phyloP scores from a whole-genome alignment of 306 rosid genomes.

The Sophora flavescens region DNA sequence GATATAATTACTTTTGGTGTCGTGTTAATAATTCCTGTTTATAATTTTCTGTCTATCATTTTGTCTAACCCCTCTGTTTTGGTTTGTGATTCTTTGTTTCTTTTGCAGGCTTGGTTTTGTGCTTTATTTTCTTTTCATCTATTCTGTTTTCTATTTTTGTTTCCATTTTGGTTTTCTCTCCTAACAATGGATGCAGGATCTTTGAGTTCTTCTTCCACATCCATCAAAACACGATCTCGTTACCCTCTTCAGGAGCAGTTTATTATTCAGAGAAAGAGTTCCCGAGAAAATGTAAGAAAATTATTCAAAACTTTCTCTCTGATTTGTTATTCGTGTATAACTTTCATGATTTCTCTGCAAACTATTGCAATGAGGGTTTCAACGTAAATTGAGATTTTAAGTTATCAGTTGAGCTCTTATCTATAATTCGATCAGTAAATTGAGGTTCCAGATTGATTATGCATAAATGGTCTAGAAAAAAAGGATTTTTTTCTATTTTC shows the following conservation, averaged over 20 bases:
- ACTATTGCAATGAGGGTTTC: background rate
- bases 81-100: background rate
- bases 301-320: background rate
- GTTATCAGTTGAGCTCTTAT: background rate
- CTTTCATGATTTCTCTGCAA: background rate
- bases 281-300: conserved; percentile 53
- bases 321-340: background rate
- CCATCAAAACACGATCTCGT: conserved; percentile 38
- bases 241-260: conserved; percentile 56
- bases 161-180: background rate
- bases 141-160: background rate
- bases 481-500: background rate
- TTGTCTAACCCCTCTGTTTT: conserved; percentile 28
- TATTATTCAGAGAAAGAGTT: conserved; percentile 48
- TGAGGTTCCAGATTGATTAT: background rate
- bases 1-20: background rate
- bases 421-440: background rate
- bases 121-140: background rate
- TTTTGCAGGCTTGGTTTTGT: background rate
- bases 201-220: conserved; percentile 48
- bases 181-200: conserved; percentile 61
- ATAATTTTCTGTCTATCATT: background rate
- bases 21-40: background rate
- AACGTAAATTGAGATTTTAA: too few species aligned
- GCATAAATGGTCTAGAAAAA: background rate